phyloP scores from a whole-genome alignment of 208 protist genomes.

The Wallacemonas sp. region DNA sequence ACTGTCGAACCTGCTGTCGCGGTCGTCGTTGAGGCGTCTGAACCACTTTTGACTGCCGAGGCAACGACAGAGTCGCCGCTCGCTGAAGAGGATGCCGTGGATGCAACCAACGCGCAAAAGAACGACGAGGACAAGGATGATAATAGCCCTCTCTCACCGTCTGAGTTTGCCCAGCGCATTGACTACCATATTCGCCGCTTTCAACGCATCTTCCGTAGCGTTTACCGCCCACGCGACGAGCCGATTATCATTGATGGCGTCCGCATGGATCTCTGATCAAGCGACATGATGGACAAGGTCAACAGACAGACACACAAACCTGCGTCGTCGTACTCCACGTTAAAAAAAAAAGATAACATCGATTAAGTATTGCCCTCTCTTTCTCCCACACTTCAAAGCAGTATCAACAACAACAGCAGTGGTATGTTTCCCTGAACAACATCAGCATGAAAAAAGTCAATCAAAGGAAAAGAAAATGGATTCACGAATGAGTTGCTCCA shows the following conservation, averaged over 20 bases:
- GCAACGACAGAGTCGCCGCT: too few relatives aligned
- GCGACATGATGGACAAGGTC: not conserved
- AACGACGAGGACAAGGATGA: not conserved
- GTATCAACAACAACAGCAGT: too few relatives aligned
- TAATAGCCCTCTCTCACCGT: conserved; percentile 16
- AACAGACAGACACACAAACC: not conserved
- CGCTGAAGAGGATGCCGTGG: too few relatives aligned
- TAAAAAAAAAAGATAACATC: not conserved
- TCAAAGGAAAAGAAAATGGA: not conserved
- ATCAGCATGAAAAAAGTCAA: not conserved
- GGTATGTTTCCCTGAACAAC: too few relatives aligned
- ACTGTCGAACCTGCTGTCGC: too few relatives aligned
- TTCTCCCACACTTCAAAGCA: too few relatives aligned
- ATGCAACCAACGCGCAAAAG: not conserved
- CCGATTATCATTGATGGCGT: conserved; percentile 82
- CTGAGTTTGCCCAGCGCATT: conserved; percentile 39
- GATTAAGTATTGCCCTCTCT: conserved; percentile 17
- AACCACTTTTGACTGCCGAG: too few relatives aligned
- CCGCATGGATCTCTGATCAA: conserved; percentile 42
- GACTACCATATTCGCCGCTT: conserved; percentile 47
- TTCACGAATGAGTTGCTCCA: not conserved
- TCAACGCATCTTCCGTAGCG: conserved; percentile 44
- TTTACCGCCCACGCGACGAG: conserved; percentile 57
- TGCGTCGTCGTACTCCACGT: too few relatives aligned
- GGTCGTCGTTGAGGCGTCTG: too few relatives aligned